Base-by-base conservation (phyloP, 805 yeast genomes). In the Wickerhamomyces tratensis region DNA sequence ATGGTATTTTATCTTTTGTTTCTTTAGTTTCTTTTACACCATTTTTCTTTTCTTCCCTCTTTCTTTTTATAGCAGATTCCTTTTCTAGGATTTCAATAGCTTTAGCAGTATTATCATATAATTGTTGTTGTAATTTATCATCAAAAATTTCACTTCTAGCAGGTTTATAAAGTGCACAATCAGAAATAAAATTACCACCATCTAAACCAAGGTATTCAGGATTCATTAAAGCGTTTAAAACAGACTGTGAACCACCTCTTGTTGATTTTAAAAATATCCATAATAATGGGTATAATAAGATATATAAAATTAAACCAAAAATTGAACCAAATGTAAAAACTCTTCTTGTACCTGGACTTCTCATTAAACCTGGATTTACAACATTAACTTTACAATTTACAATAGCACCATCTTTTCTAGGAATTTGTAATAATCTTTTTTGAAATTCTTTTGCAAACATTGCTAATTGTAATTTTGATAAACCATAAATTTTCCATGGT, bases 301-400 rank as follows among this genome's bases (percentile, higher is more conserved):
- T 46, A 55, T 91, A 80, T 0, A 86, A 9, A 5, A 88, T 46
- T 33, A 84, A 61, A 4, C 86, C 81, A 49, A 68, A 52, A 4
- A 91, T 51, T 0, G 86, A 68, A 1, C 98, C 97, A 63, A 85
- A 72, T 15, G 93, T 77, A 6, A 87, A 44, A 33, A 81, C 76
- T 43, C 96, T 72, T 50, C 93, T 77, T 35, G 91, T 80, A 26
- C 94, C 77, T 3, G 95, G 86, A 2, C 95, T 79, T 50, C 98
- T 73, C 83, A 86, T 85, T 33, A 89, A 52, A 1, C 98, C 98
- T 0, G 99, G 98, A 56, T 93, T 93, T 6, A 86, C 93, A 42
- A 87, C 55, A 44, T 82, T 74, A 25, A 87, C 72, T 40, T 81
- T 73, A 25, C 86, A 77, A 52, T 82, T 85, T 54, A 74, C 69